Conservation (phyloP, 169 alveolate genomes). For the Perkinsus chesapeaki region DNA sequence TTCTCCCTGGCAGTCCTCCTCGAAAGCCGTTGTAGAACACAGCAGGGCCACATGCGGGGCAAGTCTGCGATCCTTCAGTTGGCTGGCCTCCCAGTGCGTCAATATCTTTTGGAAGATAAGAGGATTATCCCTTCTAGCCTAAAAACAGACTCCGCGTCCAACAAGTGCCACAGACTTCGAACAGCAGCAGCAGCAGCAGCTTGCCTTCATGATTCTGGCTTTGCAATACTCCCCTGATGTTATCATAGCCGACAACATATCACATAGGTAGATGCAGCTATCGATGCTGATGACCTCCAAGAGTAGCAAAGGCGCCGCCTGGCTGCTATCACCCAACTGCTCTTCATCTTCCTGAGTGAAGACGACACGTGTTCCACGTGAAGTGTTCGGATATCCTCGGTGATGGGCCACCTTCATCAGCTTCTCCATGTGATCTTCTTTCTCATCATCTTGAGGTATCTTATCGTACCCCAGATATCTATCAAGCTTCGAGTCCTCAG, state of each 20-base stretch:
- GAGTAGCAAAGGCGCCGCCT: not conserved
- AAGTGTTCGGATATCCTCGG: not conserved
- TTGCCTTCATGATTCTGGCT: not conserved
- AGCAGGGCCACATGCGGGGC: conserved; percentile 34
- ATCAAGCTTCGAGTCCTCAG: not conserved
- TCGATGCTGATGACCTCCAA: not conserved
- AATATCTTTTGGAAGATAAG: not conserved
- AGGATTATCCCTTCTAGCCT: not conserved
- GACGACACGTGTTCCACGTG: not conserved
- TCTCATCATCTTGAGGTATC: not conserved
- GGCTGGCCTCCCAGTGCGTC: conserved; percentile 8
- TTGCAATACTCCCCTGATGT: not conserved
- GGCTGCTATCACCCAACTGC: not conserved
- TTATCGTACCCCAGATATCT: not conserved
- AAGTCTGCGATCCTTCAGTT: conserved; percentile 26
- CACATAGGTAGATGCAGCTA: not conserved
- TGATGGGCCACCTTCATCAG: not conserved
- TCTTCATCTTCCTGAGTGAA: not conserved
- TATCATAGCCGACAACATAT: not conserved
- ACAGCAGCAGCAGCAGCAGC: not conserved
- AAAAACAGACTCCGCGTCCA: not conserved
- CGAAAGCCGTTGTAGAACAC: conserved; percentile 26
- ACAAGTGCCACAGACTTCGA: not conserved
- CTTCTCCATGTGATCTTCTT: not conserved
- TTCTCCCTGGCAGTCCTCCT: conserved; percentile 30